Percentiles rank a stretch among this genome's conserved stretches.
phyloP scores from a whole-genome alignment of 23 red algal species.

The Gracilaria gracilis region DNA sequence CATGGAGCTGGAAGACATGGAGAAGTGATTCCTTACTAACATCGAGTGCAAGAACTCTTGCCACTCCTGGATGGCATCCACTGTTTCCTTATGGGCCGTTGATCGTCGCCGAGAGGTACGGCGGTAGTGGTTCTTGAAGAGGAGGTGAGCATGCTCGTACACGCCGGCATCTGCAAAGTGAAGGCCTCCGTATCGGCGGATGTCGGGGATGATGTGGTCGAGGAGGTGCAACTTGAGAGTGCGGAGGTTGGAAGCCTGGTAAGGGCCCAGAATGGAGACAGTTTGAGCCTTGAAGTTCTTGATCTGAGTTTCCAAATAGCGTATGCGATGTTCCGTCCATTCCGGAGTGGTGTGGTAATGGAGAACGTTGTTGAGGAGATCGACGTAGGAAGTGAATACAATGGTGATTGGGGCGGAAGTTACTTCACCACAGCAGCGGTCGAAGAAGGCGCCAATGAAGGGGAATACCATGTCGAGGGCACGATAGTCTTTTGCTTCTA shows the following conservation, averaged over 20 bases:
- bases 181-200: neutral
- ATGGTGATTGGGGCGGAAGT: neutral
- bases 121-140: constrained; percentile 22
- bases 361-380: neutral
- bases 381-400: constrained; percentile 13
- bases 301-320: neutral
- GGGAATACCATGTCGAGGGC: constrained; percentile 45
- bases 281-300: constrained; percentile 3
- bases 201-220: constrained; percentile 21
- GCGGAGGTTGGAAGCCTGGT: neutral
- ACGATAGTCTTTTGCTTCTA: constrained; percentile 54
- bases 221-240: constrained; percentile 40
- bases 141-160: constrained; percentile 36
- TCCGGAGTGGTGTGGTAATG: constrained; percentile 2
- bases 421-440: constrained; percentile 24
- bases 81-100: constrained; percentile 5
- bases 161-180: constrained; percentile 24
- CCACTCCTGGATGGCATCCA: neutral
- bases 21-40: neutral
- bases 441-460: constrained; percentile 38
- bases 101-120: neutral
- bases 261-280: constrained; percentile 1
- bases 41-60: neutral
- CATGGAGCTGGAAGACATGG: neutral
- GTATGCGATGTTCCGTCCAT: neutral